phyloP scores from a whole-genome alignment of 2,329 filamentous ascomycete genomes.

The Botrytis fragariae region DNA sequence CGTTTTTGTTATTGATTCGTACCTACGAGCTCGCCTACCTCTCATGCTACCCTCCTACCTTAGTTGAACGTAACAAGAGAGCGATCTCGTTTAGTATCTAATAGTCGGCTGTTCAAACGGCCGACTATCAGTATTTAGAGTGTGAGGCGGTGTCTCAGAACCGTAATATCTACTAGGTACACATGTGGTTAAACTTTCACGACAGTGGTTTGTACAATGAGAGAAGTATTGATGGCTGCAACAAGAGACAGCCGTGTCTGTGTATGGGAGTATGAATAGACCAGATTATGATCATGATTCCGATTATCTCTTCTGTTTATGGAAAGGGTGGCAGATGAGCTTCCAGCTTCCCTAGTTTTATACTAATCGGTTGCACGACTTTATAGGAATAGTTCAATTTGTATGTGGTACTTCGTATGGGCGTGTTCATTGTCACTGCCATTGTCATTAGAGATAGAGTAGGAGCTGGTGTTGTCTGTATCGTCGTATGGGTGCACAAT shows the following conservation, averaged over 20 bases:
- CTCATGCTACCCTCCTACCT: no score
- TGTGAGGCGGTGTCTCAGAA: background rate
- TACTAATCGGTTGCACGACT: background rate
- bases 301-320: background rate
- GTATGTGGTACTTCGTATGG: background rate
- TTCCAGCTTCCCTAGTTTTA: background rate
- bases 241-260: background rate
- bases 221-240: background rate
- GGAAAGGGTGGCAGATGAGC: background rate
- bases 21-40: no score
- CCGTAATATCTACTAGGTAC: background rate
- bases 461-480: background rate
- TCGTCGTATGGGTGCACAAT: background rate
- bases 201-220: background rate
- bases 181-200: background rate
- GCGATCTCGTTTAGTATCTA: background rate
- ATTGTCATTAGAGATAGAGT: background rate
- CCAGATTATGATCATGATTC: no score
- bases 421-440: background rate
- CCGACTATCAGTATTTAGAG: background rate
- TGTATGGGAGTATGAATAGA: background rate
- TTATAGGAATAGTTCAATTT: background rate
- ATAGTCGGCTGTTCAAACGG: no score
- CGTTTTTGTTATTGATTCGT: background rate
- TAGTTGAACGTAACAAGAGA: background rate